Evolutionary conservation across 2,329 filamentous ascomycete species (phyloP).

Genomic region (Arthroderma sp.): DNA sequence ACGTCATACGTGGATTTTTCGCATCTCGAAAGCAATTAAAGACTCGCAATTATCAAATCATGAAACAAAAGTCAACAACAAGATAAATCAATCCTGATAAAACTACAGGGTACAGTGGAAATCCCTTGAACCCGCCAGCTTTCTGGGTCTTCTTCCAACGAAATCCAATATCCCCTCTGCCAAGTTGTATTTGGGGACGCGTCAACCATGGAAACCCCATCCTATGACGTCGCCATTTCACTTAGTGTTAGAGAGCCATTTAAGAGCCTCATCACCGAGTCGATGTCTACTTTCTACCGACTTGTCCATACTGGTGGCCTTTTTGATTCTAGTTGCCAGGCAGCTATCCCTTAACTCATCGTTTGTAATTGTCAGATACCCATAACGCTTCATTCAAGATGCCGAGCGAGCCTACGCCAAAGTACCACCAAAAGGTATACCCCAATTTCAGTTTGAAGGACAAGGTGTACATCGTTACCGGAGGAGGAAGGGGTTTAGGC

Average conservation of each 20-base stretch:
- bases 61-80: neutral
- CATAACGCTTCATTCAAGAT: neutral
- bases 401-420: neutral
- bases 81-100: too few species aligned
- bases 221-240: conserved; percentile 1
- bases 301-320: too few species aligned
- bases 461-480: conserved; percentile 34
- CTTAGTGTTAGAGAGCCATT: too few species aligned
- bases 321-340: neutral
- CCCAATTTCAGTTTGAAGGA: conserved; percentile 36
- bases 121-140: too few species aligned
- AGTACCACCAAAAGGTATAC: conserved; percentile 23
- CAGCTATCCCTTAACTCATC: neutral
- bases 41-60: neutral
- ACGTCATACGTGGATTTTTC: neutral
- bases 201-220: neutral
- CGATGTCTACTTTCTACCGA: neutral
- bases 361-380: neutral
- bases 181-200: too few species aligned
- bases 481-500: conserved; percentile 35
- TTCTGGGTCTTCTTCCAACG: too few species aligned
- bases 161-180: too few species aligned
- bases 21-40: neutral
- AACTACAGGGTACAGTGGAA: too few species aligned
- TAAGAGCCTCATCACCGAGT: too few species aligned